Base-by-base conservation (phyloP, 805 yeast genomes). In the Candida multigemmis region DNA sequence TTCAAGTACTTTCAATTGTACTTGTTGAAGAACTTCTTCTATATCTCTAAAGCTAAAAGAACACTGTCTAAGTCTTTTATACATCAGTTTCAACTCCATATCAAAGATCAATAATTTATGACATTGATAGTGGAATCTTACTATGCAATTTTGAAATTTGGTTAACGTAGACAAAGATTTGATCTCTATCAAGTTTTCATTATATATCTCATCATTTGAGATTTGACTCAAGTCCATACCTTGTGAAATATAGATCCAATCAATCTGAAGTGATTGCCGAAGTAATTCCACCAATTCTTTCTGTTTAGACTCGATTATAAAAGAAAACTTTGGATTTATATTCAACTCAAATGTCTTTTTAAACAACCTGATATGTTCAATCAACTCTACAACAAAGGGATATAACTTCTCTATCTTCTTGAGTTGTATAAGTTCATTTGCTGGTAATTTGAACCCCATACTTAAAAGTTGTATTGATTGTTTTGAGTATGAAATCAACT, bases 391-490 rank as follows among this genome's bases (percentile, higher is more conserved):
- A 0, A 81, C 77, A 35, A 65, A 64, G 0, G 87, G 84, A 26
- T 74, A 66, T 0, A 79, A 41, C 16, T 60, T 53, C 30, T 68
- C 59, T 2, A 76, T 57, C 16, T 60, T 65, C 23, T 71, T 60
- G 1, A 83, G 60, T 15, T 57, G 61, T 2, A 66, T 41, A 9
- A 56, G 35, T 3, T 80, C 33, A 4, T 60, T 40, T 14, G 68
- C 67, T 0, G 94, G 89, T 0, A 84, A 50, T 6, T 65, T 68
- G 40, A 63, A 71, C 0, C 71, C 75, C 34, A 74, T 46, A 34
- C 61, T 50, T 5, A 56, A 45, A 16, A 81, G 42, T 25, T 66
- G 65, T 21, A 70, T 48, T 1, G 73, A 68, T 39, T 81, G 84
- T 29, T 70, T n/a, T n/a, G n/a, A n/a, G n/a, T n/a, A n/a, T n/a